Evolutionary conservation across 306 rosid genomes (phyloP), one percentile per base, ranked within the genome.

Genomic region (Fagus sylvatica): DNA sequence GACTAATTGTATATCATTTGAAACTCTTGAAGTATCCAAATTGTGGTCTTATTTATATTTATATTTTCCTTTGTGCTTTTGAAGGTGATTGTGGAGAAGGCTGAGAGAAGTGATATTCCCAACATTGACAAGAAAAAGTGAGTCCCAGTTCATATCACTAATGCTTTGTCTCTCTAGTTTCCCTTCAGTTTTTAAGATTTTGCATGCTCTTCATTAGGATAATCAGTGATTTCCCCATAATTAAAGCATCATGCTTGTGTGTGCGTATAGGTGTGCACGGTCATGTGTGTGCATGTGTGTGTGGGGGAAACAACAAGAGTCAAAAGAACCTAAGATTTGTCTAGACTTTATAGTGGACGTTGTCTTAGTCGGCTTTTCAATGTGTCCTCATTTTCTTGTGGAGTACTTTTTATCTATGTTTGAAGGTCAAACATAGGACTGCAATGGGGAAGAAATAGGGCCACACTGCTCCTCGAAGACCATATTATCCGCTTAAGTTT

Each of bases 81-180:
- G 19, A 85, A 79, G 86, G 84, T 74, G 78, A 76, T 76, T 67
- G 48, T 53, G 32, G 72, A 61, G 72, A 19, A 65, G 75, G 78
- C 67, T 75, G 67, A 78, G 80, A 78, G 61, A 53, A 78, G 75
- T 53, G 59, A 46, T 62, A 75, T 78, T 78, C 73, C 42, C 48
- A 56, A 81, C 81, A 43, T 68, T 12, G 32, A 60, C 69, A 67
- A 46, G 57, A 75, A 54, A 65, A 72, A 78, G 74, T 85, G 74
- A 60, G 59, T 57, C 11, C 75, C 49, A 60, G 79, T 85, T 85
- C 54, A 66, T 66, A 43, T 79, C 62, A n/a, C 36, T 73, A 82
- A 53, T 75, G 33, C 15, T 73, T 75, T 71, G 57, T 60, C 70
- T 69, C 13, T 51, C 60, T 71, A 34, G 72, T 65, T 15, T 39